A percentile compares a stretch with the other conserved stretches of the same genome.
Conservation (phyloP, 2,329 filamentous ascomycete species). For the Beauveria sp. region DNA sequence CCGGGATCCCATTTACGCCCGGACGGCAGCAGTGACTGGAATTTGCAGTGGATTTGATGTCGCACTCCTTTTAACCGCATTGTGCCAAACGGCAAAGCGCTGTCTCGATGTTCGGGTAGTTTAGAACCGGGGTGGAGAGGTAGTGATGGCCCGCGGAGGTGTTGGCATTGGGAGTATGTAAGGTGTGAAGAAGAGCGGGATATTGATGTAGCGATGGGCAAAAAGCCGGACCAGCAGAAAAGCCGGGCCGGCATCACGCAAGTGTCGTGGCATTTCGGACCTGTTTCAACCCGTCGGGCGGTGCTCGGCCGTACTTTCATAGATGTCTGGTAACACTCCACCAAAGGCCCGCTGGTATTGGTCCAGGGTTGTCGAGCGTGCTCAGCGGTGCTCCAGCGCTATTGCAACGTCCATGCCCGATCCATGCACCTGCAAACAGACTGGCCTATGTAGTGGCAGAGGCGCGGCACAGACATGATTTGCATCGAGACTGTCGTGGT, state of each 20-base stretch:
- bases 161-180: not conserved
- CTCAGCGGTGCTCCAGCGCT: not conserved
- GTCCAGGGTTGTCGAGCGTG: not conserved
- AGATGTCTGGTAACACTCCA: constrained; percentile 25
- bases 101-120: constrained; percentile 9
- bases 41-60: constrained; percentile 26
- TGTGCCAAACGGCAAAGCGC: constrained; percentile 12
- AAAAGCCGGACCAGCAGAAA: not conserved
- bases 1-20: constrained; percentile 22
- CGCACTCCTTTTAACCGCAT: constrained; percentile 34
- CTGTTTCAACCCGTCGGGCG: constrained; percentile 29
- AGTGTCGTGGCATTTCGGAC: constrained; percentile 7
- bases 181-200: not conserved
- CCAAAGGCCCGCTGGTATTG: constrained; percentile 18
- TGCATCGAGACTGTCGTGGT: not conserved
- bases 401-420: not conserved
- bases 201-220: not conserved
- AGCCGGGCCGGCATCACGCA: not conserved
- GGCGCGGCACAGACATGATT: not conserved
- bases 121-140: constrained; percentile 10
- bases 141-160: too few relatives aligned
- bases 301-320: constrained; percentile 31
- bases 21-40: constrained; percentile 22
- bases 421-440: not conserved
- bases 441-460: not conserved